These are phyloP conservation scores for Solioccasus polychromus DNA, from an alignment of 768 basidiomycete species.

Conservation along the genomic window DNA sequence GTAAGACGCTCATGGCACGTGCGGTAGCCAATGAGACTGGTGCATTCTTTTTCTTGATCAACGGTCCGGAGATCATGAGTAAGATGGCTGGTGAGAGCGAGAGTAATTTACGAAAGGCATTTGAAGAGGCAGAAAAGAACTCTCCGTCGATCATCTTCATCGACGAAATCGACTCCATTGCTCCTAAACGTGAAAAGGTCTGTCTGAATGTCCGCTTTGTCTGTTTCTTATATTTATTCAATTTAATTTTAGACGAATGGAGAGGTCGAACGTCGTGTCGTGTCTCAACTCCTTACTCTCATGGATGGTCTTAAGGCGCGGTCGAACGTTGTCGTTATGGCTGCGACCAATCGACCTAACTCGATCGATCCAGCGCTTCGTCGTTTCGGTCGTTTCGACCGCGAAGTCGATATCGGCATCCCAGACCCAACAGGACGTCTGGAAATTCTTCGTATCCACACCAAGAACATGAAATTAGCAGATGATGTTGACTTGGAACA, in stretches of 20 bases:
- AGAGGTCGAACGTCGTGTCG: conserved; percentile 98
- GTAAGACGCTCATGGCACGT: conserved; percentile 99
- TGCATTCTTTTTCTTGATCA: conserved; percentile 99
- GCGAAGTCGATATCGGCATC: conserved; percentile 99
- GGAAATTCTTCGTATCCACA: conserved; percentile 98
- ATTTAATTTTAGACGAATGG: conserved; percentile 79
- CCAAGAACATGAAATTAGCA: conserved; percentile 98
- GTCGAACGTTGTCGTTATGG: conserved; percentile 99
- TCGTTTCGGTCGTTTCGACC: conserved; percentile 98
- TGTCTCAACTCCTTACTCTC: conserved; percentile 95
- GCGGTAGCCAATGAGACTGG: conserved; percentile 99
- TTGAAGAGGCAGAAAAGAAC: conserved; percentile 99
- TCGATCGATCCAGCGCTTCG: conserved; percentile 98
- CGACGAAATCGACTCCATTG: conserved; percentile 99
- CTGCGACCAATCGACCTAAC: conserved; percentile 97
- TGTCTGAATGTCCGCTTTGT: conserved; percentile 4
- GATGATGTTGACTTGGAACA: conserved; percentile 98
- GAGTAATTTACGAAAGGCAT: conserved; percentile 95
- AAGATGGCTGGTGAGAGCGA: conserved; percentile 99
- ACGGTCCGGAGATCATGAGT: conserved; percentile 99
- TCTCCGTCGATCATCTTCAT: conserved; percentile 99
- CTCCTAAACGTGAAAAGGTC: conserved; percentile 99
- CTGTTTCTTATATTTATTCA: conserved; percentile 6
- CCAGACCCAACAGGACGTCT: conserved; percentile 98
- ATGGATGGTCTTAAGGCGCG: conserved; percentile 99